Percentiles rank a stretch among this genome's conserved stretches.
phyloP scores from a whole-genome alignment of 2,329 filamentous ascomycete genomes.

The Blumeriella jaapii region DNA sequence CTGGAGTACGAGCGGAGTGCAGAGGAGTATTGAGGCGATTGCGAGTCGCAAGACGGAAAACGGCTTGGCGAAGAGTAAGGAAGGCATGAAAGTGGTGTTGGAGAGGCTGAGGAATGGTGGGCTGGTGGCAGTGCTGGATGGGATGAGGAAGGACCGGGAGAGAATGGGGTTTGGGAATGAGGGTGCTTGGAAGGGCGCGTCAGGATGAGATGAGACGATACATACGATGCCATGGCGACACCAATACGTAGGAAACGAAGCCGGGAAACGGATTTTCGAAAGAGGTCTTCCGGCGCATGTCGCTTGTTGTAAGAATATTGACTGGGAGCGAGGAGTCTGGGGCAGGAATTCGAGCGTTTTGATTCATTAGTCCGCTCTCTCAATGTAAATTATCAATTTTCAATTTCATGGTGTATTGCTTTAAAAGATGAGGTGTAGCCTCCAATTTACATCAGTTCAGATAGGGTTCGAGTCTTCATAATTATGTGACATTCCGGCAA shows the following conservation, averaged over 20 bases:
- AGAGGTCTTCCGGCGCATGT: constrained; percentile 7
- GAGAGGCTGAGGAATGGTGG: constrained; percentile 58
- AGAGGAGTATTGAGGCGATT: constrained; percentile 68
- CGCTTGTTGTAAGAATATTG: constrained; percentile 17
- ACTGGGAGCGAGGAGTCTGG: constrained; percentile 23
- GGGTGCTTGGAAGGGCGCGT: constrained; percentile 9
- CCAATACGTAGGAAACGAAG: not conserved
- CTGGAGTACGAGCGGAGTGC: constrained; percentile 61
- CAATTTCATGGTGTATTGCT: too few species aligned
- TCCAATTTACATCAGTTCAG: too few species aligned
- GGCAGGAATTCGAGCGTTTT: constrained; percentile 12
- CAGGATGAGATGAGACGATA: constrained; percentile 5
- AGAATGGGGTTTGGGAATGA: constrained; percentile 13
- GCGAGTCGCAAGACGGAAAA: constrained; percentile 67
- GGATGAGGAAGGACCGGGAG: constrained; percentile 50
- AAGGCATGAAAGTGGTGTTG: constrained; percentile 74
- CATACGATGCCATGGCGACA: not conserved
- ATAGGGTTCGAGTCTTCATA: too few species aligned
- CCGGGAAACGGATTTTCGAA: not conserved
- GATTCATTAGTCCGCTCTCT: constrained; percentile 16
- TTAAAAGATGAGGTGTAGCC: too few species aligned
- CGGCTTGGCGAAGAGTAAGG: constrained; percentile 67
- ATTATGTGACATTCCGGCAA: too few species aligned
- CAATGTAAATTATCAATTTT: constrained; percentile 4
- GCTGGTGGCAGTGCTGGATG: constrained; percentile 57